Evolutionary conservation across 768 basidiomycete species (phyloP).

Genomic region (Austroboletus festivus): DNA sequence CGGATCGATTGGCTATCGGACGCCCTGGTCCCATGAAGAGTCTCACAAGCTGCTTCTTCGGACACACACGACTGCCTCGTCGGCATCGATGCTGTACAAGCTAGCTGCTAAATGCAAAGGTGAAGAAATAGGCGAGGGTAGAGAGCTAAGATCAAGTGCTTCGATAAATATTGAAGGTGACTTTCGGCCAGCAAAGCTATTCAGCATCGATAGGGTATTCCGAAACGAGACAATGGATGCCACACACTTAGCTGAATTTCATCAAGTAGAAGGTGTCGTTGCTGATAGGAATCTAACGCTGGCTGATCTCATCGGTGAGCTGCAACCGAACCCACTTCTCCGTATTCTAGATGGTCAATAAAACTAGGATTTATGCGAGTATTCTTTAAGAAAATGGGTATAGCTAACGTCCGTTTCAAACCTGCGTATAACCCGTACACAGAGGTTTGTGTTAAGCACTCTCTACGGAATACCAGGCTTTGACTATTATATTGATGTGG

Average conservation of each 20-base stretch:
- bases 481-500: constrained; percentile 8
- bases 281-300: constrained; percentile 91
- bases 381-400: constrained; percentile 98
- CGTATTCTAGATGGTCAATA: neutral
- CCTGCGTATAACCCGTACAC: constrained; percentile 99
- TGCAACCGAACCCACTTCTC: neutral
- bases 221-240: constrained; percentile 98
- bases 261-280: constrained; percentile 99
- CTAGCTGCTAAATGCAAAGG: constrained; percentile 82
- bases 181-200: constrained; percentile 89
- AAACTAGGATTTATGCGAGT: constrained; percentile 91
- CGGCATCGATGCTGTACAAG: constrained; percentile 90
- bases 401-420: constrained; percentile 92
- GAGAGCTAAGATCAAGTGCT: constrained; percentile 4
- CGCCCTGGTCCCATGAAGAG: constrained; percentile 93
- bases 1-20: constrained; percentile 96
- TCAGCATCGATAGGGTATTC: constrained; percentile 98
- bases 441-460: constrained; percentile 50
- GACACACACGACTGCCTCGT: constrained; percentile 96
- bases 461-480: neutral
- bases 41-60: constrained; percentile 88
- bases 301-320: constrained; percentile 89
- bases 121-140: constrained; percentile 40
- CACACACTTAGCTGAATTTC: constrained; percentile 98
- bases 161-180: constrained; percentile 48